A percentile compares a stretch with the other conserved stretches of the same genome.
Evolutionary conservation across 2,329 filamentous ascomycete genomes (phyloP).

Genomic region (Neonectria hederae): DNA sequence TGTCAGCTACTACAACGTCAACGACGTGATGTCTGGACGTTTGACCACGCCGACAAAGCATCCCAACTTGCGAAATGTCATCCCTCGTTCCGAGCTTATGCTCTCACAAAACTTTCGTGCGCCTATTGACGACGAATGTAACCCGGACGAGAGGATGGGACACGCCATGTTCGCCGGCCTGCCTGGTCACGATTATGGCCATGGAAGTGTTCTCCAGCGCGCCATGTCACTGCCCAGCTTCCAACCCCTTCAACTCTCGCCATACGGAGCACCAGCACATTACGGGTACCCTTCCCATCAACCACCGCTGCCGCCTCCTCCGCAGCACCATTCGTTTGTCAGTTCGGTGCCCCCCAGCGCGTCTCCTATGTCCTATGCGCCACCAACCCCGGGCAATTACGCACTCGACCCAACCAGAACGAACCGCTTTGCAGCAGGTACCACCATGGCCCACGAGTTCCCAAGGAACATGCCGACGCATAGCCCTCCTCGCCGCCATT

Average conservation of each 20-base stretch:
- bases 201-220: constrained; percentile 37
- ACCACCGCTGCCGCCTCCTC: constrained; percentile 13
- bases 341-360: constrained; percentile 27
- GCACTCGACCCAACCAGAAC: constrained; percentile 30
- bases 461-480: constrained; percentile 39
- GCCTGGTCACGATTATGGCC: constrained; percentile 24
- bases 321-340: constrained; percentile 19
- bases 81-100: constrained; percentile 67
- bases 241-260: constrained; percentile 22
- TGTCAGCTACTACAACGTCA: constrained; percentile 87
- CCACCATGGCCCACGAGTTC: constrained; percentile 34
- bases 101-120: constrained; percentile 73
- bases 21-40: constrained; percentile 74
- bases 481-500: constrained; percentile 26
- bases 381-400: constrained; percentile 33
- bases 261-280: constrained; percentile 11
- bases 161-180: constrained; percentile 23
- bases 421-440: constrained; percentile 26
- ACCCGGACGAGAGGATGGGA: constrained; percentile 15
- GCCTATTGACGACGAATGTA: constrained; percentile 67
- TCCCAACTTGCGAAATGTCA: constrained; percentile 48
- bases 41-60: constrained; percentile 68
- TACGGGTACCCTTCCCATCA: constrained; percentile 26
- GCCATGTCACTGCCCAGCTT: constrained; percentile 39
- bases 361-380: constrained; percentile 27